Evolutionary conservation across 1,284 basidiomycete genomes (phyloP), one percentile per base, ranked within the genome.

Genomic region (Mycosarcoma maydis): DNA sequence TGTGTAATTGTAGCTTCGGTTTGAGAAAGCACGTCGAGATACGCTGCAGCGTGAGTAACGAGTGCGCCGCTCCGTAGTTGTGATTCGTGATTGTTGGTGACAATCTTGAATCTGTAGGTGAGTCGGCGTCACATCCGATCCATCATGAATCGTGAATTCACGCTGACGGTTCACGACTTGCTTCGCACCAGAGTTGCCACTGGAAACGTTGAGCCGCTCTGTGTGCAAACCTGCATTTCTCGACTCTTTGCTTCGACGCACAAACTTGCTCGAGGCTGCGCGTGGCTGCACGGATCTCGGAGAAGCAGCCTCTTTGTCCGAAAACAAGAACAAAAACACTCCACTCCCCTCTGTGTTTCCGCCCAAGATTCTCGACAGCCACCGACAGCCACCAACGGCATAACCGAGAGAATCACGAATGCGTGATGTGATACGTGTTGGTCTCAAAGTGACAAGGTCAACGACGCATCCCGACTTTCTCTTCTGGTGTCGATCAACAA

Each of bases 231-330:
- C 22, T 24, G 38, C 23, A 24, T 40, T 40, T 40, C 8, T 13
- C 24, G 27, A 23, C n/a, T 19, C 36, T 37, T 13, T 34, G 32
- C 32, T 34, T 34, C 32, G 32, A 34, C 32, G 32, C 32, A 34
- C 6, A n/a, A n/a, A n/a, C n/a, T n/a, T n/a, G n/a, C n/a, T n/a
- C n/a, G 16, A 16, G 53, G 29, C 53, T 51, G 59, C 59, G 59
- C 59, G 59, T 56, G 44, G 36, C 52, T 62, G 59, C 59, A 62
- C 46, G 59, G 48, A 51, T 41, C 52, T 62, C 59, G 52, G 59
- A 47, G 37, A 37, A 45, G 46, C 36, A 7, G 19, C 36, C 36
- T 9, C 36, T 37, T 37, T 37, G n/a, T 8, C n/a, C 19, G n/a
- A 4, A 20, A 29, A 29, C 27, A 13, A 13, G 13, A 29, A 29